Conservation (phyloP, 1,139 yeast genomes). For the Magnusiomyces fungicola region DNA sequence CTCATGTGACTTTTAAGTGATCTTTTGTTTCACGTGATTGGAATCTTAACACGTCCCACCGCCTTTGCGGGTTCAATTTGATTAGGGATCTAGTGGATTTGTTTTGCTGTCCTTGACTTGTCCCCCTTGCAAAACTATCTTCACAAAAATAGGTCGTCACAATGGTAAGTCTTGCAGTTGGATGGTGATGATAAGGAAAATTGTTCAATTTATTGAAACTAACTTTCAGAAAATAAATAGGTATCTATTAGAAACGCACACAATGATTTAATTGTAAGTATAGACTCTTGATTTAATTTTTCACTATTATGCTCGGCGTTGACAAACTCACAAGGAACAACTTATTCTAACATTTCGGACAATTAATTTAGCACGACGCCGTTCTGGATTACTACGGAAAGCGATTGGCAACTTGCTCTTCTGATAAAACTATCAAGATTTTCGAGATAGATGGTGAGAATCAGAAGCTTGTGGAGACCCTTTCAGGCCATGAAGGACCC, state of each 20-base stretch:
- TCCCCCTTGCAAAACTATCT: not conserved
- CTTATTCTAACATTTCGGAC: not conserved
- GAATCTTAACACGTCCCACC: no score
- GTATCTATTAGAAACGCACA: slow-evolving; percentile 34
- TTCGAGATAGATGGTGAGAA: slow-evolving; percentile 85
- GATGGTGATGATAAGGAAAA: no score
- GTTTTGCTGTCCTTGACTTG: not conserved
- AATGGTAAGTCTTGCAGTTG: not conserved
- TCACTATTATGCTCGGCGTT: not conserved
- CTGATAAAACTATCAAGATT: slow-evolving; percentile 88
- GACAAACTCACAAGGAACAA: not conserved
- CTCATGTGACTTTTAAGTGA: not conserved
- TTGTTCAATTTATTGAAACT: not conserved
- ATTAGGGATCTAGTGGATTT: not conserved
- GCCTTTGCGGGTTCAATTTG: no score
- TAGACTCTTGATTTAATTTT: not conserved
- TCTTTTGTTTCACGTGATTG: not conserved
- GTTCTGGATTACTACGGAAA: slow-evolving; percentile 94
- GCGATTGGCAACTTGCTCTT: slow-evolving; percentile 88
- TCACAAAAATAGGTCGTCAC: not conserved
- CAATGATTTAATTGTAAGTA: slow-evolving; percentile 57
- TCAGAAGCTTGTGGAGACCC: slow-evolving; percentile 63
- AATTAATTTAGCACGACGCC: slow-evolving; percentile 62
- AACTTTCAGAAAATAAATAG: slow-evolving; percentile 13
- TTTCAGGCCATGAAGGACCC: slow-evolving; percentile 90